phyloP scores from a whole-genome alignment of 495 filamentous ascomycete genomes.

The Neurospora hispaniola region DNA sequence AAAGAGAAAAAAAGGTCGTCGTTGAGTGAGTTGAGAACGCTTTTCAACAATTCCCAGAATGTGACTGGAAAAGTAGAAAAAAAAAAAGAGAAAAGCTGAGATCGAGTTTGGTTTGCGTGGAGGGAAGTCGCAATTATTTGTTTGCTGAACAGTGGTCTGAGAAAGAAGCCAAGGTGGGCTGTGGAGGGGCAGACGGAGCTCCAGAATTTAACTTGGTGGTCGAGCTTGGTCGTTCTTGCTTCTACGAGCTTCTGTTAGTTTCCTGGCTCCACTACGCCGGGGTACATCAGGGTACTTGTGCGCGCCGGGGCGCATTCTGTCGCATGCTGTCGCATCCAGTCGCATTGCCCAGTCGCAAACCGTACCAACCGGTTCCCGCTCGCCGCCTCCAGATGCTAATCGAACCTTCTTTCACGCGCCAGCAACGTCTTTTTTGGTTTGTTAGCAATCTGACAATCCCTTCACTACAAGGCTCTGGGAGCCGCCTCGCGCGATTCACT shows the following conservation, averaged over 20 bases:
- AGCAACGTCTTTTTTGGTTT: not conserved
- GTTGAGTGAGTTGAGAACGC: not conserved
- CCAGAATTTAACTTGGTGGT: constrained; percentile 23
- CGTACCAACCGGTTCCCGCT: constrained; percentile 7
- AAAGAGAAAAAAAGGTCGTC: not conserved
- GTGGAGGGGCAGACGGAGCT: constrained; percentile 19
- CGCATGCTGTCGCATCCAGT: not conserved
- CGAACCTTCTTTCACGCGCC: constrained; percentile 17
- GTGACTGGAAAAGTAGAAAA: not conserved
- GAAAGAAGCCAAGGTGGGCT: constrained; percentile 1
- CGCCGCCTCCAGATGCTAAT: constrained; percentile 10
- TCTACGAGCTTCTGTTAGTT: constrained; percentile 25
- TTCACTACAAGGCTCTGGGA: not conserved
- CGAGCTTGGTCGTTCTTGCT: constrained; percentile 11
- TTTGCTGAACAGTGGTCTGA: constrained; percentile 7
- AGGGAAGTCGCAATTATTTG: constrained; percentile 2
- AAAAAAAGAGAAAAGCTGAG: not conserved
- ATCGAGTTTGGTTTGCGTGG: constrained; percentile 5
- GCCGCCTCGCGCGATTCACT: not conserved
- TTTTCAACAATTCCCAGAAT: not conserved
- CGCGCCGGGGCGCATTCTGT: constrained; percentile 8
- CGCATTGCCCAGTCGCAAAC: not conserved
- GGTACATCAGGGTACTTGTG: constrained; percentile 22
- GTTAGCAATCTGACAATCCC: not conserved
- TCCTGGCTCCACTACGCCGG: constrained; percentile 21